Conservation (phyloP, 331 rosid species). For the Saraca asoca region DNA sequence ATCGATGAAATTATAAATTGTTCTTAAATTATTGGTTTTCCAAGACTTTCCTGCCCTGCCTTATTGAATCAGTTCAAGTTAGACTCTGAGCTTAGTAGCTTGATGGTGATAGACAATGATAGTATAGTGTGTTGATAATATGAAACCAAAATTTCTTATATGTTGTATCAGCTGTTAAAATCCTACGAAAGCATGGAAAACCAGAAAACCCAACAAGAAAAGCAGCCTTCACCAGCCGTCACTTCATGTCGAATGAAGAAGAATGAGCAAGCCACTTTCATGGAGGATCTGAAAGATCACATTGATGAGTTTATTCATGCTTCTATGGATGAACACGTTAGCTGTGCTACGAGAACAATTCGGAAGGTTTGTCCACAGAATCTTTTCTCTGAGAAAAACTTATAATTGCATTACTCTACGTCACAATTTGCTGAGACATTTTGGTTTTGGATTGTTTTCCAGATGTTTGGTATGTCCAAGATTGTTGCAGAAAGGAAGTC, state of each 20-base stretch:
- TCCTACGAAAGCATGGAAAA: constrained; percentile 29
- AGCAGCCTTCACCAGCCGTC: constrained; percentile 2
- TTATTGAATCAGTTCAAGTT: constrained; percentile 6
- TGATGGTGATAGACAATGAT: constrained; percentile 5
- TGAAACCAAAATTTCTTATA: background rate
- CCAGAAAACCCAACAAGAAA: constrained; percentile 36
- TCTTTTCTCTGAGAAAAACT: background rate
- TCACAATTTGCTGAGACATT: constrained; percentile 8
- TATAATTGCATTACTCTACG: background rate
- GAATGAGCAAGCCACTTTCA: constrained; percentile 62
- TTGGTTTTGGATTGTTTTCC: constrained; percentile 28
- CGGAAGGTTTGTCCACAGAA: constrained; percentile 28
- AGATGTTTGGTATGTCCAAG: constrained; percentile 55
- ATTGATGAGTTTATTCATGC: constrained; percentile 76
- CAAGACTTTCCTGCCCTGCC: background rate
- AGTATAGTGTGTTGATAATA: background rate
- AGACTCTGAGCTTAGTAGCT: background rate
- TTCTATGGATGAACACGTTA: constrained; percentile 57
- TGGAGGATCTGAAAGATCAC: constrained; percentile 84
- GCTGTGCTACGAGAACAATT: constrained; percentile 36
- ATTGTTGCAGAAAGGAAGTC: constrained; percentile 40
- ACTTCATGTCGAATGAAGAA: constrained; percentile 74
- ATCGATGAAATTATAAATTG: background rate
- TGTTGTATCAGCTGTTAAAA: constrained; percentile 13
- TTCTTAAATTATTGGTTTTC: background rate